Percentiles rank a stretch among this genome's conserved stretches.
Conservation (phyloP, 345 rosid species). For the Sonneratia caseolaris region DNA sequence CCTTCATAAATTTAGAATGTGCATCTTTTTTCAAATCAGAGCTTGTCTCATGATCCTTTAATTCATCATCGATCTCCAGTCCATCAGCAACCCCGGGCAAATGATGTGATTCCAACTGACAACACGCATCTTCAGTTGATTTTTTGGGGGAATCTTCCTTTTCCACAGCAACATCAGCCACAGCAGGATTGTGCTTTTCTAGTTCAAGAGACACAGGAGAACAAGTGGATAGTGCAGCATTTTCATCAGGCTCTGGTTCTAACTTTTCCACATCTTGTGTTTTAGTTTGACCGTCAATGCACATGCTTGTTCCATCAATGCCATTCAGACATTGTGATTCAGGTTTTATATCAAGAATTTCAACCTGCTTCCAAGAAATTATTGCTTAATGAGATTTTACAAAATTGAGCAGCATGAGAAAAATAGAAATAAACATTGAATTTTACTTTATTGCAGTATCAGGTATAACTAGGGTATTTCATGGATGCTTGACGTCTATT, state of each 20-base stretch:
- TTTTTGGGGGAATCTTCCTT: constrained; percentile 13
- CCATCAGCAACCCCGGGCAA: background rate
- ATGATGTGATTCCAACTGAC: constrained; percentile 12
- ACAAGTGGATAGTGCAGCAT: constrained; percentile 14
- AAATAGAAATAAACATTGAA: background rate
- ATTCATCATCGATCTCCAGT: background rate
- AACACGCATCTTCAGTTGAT: constrained; percentile 13
- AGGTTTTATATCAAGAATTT: constrained; percentile 29
- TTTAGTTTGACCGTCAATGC: constrained; percentile 1
- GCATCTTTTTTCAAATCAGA: background rate
- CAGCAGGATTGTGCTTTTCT: constrained; percentile 18
- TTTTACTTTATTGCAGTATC: background rate
- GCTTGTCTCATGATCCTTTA: background rate
- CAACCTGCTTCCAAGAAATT: constrained; percentile 35
- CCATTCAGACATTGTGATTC: constrained; percentile 15
- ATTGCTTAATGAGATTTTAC: constrained; percentile 5
- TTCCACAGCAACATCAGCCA: constrained; percentile 17
- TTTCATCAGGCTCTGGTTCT: constrained; percentile 17
- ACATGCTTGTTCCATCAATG: background rate
- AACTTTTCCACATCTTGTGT: constrained; percentile 5
- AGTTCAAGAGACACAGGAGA: constrained; percentile 18
- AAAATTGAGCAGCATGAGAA: too few species aligned
- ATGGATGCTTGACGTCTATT: too few species aligned
- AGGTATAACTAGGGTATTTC: too few species aligned
- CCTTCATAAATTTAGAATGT: constrained; percentile 4